These are phyloP conservation scores for Apostasia shenzhenica DNA, from an alignment of 106 monocot species.

Conservation along the genomic window DNA sequence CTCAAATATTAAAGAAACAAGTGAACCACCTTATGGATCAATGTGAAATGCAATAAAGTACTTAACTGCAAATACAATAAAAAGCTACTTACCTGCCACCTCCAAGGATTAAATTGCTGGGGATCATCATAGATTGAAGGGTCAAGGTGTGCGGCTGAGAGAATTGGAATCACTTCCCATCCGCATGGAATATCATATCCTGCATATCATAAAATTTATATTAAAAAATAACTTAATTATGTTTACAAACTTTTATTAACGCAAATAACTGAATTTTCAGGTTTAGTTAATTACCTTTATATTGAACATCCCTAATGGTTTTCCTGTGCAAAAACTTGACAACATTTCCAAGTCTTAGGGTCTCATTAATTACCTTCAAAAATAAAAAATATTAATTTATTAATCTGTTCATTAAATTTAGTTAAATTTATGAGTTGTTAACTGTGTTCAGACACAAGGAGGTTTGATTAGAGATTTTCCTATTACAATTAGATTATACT, in stretches of 20 bases:
- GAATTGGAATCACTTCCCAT: conserved; percentile 33
- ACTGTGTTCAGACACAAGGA: too few species aligned
- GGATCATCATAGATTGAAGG: conserved; percentile 24
- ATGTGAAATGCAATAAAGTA: too few species aligned
- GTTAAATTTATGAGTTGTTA: neutral
- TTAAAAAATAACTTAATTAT: neutral
- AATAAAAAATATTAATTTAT: neutral
- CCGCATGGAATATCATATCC: conserved; percentile 38
- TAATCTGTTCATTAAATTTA: neutral
- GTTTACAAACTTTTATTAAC: neutral
- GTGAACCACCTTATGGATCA: too few species aligned
- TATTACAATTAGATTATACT: neutral
- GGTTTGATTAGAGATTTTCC: neutral
- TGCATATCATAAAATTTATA: conserved; percentile 4
- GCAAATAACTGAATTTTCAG: too few species aligned
- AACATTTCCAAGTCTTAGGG: conserved; percentile 50
- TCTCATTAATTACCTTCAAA: conserved; percentile 44
- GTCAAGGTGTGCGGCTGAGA: conserved; percentile 36
- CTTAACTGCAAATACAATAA: too few species aligned
- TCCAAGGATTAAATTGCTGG: conserved; percentile 31
- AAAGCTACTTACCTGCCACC: conserved; percentile 24
- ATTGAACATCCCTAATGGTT: conserved; percentile 33
- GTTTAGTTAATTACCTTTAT: conserved; percentile 25
- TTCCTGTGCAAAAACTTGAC: conserved; percentile 51
- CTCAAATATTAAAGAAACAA: too few species aligned